Evolutionary conservation across 164 flowering plant genomes (phyloP), one percentile per base, ranked within the genome.

Genomic region (Magnolia changhungtana): DNA sequence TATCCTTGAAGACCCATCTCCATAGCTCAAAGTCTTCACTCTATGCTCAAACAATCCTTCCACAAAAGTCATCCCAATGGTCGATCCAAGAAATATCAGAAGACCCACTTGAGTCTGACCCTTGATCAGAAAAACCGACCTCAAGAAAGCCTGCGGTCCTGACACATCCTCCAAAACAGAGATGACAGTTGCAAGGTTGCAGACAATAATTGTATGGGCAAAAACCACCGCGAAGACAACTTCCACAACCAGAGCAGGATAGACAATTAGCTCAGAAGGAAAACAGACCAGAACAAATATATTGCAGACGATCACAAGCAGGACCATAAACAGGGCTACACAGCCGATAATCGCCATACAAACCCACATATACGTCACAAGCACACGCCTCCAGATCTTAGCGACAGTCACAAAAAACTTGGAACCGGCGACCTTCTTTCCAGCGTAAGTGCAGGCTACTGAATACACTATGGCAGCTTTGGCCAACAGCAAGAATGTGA

Each of bases 81-180:
- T 91, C 1, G 99, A 96, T 63, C 91, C 92, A 37, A 96, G 92
- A 85, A 85, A 92, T 74, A 96, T 94, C 77, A 93, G 67, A 67
- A 96, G 89, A 76, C 98, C 99, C 51, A 96, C 97, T 72, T 94
- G 98, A 20, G 98, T 94, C 83, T 96, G 99, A 11, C 97, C 99
- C 83, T 75, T 87, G 24, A 92, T 87, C 27, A 96, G 73, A 27
- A 85, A 77, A 73, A 90, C 80, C 0, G 99, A 87, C 74, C 91
- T 84, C 13, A 92, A 79, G 88, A 94, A 81, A 9, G 99, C 98
- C 78, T 86, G 88, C 13, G 90, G 90, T 1, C 99, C 99, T 0
- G 93, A 90, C 49, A 87, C 92, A 83, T 93, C 95, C 86, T 94
- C 99, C 87, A 96, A 79, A 50, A 94, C 94, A 23, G 89, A 90